Conservation (phyloP, 495 filamentous ascomycete species). For the Talaromyces stipitatus region DNA sequence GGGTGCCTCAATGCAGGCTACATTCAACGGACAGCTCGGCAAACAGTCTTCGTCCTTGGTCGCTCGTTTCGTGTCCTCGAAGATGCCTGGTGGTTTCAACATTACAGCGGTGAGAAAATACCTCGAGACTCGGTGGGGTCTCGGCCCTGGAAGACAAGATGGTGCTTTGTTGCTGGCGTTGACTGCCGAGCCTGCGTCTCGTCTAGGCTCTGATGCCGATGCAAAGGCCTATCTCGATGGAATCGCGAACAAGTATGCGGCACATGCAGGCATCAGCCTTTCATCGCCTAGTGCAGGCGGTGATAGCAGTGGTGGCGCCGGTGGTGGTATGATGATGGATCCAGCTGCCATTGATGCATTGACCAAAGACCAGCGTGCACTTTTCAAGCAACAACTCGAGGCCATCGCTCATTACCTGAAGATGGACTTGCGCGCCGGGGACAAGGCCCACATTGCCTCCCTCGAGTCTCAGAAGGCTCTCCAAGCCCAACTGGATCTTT, state of each 20-base stretch:
- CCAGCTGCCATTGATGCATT: conserved; percentile 93
- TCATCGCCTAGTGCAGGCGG: conserved; percentile 69
- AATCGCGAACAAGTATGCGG: conserved; percentile 81
- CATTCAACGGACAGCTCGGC: conserved; percentile 95
- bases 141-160: conserved; percentile 83
- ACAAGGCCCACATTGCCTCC: conserved; percentile 81
- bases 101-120: conserved; percentile 93
- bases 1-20: conserved; percentile 90
- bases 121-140: conserved; percentile 86
- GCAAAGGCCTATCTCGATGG: conserved; percentile 89
- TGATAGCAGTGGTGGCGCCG: conserved; percentile 60
- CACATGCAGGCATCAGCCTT: conserved; percentile 75
- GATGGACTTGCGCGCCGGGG: conserved; percentile 88
- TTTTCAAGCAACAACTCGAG: conserved; percentile 98
- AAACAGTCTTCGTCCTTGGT: conserved; percentile 94
- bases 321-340: conserved; percentile 96
- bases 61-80: conserved; percentile 90
- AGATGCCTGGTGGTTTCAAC: conserved; percentile 99
- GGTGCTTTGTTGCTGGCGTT: conserved; percentile 82
- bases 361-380: conserved; percentile 86
- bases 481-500: conserved; percentile 88
- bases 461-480: conserved; percentile 78
- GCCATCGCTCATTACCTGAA: conserved; percentile 92
- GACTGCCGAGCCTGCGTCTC: conserved; percentile 84
- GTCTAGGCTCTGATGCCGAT: conserved; percentile 81